Conservation (phyloP, 192 early-diverging fungal species). For the Gamsiella multidivaricata region DNA sequence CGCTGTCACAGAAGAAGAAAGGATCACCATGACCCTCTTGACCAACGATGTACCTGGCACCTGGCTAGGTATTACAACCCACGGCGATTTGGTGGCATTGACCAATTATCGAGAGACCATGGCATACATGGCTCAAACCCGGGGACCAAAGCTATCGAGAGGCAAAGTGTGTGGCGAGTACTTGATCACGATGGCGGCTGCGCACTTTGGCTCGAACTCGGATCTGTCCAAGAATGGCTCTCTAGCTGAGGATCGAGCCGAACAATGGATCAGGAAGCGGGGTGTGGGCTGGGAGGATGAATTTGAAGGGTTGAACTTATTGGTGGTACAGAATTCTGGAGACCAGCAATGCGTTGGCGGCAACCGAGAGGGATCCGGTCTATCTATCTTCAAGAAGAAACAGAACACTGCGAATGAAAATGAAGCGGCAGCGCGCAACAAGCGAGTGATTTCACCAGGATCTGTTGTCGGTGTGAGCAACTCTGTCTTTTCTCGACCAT, state of each 20-base stretch:
- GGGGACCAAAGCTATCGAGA: constrained; percentile 28
- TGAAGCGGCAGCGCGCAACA: not conserved
- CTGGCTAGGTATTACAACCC: constrained; percentile 60
- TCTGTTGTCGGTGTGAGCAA: constrained; percentile 57
- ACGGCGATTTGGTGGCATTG: constrained; percentile 58
- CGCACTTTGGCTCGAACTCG: constrained; percentile 28
- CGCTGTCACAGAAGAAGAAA: not conserved
- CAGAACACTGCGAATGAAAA: no score
- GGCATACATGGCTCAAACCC: constrained; percentile 5
- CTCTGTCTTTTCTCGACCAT: constrained; percentile 52
- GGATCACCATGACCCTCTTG: constrained; percentile 1
- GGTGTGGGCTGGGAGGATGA: constrained; percentile 27
- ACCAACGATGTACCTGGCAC: constrained; percentile 52
- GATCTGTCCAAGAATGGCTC: not conserved
- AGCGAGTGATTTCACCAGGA: not conserved
- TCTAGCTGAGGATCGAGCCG: not conserved
- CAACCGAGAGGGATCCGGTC: constrained; percentile 48
- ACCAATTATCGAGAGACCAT: constrained; percentile 58
- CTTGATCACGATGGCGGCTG: constrained; percentile 45
- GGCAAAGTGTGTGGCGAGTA: constrained; percentile 57
- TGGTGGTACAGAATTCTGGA: constrained; percentile 44
- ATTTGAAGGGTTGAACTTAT: constrained; percentile 59
- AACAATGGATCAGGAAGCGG: constrained; percentile 31
- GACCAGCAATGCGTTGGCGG: constrained; percentile 39
- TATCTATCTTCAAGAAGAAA: constrained; percentile 17